phyloP scores from a whole-genome alignment of 352 stramenopile genomes.

The Halophytophthora polymorphica region DNA sequence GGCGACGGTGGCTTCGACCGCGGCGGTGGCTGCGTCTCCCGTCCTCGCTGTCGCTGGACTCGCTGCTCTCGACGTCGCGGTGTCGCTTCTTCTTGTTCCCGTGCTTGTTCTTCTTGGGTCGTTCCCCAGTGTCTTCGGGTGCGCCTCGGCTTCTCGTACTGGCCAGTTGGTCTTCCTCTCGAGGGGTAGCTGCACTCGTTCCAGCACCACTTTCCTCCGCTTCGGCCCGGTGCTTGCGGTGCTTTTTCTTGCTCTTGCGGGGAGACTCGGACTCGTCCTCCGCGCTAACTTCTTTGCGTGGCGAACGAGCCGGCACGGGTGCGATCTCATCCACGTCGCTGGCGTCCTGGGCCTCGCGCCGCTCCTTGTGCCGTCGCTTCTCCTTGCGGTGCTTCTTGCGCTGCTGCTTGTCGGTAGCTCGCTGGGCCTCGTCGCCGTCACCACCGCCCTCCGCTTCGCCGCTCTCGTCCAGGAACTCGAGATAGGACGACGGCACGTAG shows the following conservation, averaged over 20 bases:
- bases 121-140: constrained; percentile 27
- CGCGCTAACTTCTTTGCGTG: constrained; percentile 35
- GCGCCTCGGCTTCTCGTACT: constrained; percentile 18
- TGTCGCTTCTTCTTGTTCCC: constrained; percentile 51
- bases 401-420: constrained; percentile 47
- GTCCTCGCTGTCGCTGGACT: constrained; percentile 43
- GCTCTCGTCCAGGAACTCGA: constrained; percentile 70
- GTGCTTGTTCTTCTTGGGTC: constrained; percentile 40
- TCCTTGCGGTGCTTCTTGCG: constrained; percentile 53
- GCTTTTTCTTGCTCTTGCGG: constrained; percentile 70
- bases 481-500: constrained; percentile 81
- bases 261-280: constrained; percentile 41
- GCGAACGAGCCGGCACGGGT: constrained; percentile 24
- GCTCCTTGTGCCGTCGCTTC: constrained; percentile 34
- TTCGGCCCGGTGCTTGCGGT: constrained; percentile 34
- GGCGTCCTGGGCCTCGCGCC: constrained; percentile 17
- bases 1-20: constrained; percentile 22
- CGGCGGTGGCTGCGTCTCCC: constrained; percentile 22
- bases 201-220: constrained; percentile 22
- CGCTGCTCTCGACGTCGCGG: constrained; percentile 34
- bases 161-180: constrained; percentile 12
- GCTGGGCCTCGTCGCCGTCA: constrained; percentile 24
- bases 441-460: constrained; percentile 8
- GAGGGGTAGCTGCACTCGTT: constrained; percentile 1
- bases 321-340: constrained; percentile 41